These are phyloP conservation scores for Fusarium euwallaceae DNA, from an alignment of 2,329 filamentous ascomycete species.

Conservation along the genomic window DNA sequence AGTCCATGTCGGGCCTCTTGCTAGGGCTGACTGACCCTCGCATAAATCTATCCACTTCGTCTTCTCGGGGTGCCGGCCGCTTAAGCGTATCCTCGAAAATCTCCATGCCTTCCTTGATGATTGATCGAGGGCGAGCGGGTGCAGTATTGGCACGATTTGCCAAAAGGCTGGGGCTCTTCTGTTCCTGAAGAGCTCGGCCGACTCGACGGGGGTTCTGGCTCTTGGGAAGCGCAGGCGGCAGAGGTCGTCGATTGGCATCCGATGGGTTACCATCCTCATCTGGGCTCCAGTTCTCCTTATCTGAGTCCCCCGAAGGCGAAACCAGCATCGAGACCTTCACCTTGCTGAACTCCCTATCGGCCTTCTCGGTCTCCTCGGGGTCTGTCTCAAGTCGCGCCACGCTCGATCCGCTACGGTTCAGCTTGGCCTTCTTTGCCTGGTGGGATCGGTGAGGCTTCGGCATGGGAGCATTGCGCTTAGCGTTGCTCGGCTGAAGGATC, in stretches of 20 bases:
- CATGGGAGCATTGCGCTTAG: conserved; percentile 73
- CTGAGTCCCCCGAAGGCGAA: conserved; percentile 73
- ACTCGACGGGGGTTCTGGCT: conserved; percentile 56
- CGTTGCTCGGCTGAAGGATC: conserved; percentile 66
- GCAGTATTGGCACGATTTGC: conserved; percentile 57
- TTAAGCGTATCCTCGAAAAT: conserved; percentile 67
- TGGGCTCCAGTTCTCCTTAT: conserved; percentile 92
- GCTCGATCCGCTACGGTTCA: conserved; percentile 73
- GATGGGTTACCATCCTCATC: conserved; percentile 61
- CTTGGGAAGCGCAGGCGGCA: conserved; percentile 52
- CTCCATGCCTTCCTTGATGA: conserved; percentile 53
- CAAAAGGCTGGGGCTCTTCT: conserved; percentile 51
- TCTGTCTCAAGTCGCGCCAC: conserved; percentile 69
- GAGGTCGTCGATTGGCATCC: conserved; percentile 50
- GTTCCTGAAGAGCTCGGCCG: conserved; percentile 58
- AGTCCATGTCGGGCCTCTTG: conserved; percentile 86
- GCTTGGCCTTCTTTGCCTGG: conserved; percentile 72
- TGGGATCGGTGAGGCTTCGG: conserved; percentile 49
- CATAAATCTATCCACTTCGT: conserved; percentile 83
- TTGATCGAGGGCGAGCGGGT: conserved; percentile 52
- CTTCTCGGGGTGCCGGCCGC: conserved; percentile 49
- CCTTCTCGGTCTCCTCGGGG: conserved; percentile 46
- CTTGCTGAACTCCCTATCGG: conserved; percentile 46
- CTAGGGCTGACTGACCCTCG: conserved; percentile 73
- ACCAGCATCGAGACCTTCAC: conserved; percentile 57